phyloP scores from a whole-genome alignment of 2,329 filamentous ascomycete species.

The Graphilbum fragrans region DNA sequence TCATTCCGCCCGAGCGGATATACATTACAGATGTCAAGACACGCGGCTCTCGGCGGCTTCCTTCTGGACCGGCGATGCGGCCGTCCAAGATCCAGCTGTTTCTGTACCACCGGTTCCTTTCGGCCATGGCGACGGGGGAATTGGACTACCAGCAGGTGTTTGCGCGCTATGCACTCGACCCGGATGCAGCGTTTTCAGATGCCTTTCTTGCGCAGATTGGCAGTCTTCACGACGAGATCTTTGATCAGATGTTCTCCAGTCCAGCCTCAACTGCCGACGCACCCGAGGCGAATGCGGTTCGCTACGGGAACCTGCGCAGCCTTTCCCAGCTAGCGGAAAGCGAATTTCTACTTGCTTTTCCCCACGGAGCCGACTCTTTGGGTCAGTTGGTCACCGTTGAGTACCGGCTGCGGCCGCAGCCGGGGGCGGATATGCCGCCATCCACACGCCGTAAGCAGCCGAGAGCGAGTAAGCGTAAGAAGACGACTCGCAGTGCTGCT shows the following conservation, averaged over 20 bases:
- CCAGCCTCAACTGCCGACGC: too few relatives aligned
- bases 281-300: constrained; percentile 16
- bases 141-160: constrained; percentile 61
- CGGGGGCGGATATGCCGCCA: background rate
- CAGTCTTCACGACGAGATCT: constrained; percentile 52
- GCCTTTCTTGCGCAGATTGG: constrained; percentile 66
- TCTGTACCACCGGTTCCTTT: constrained; percentile 78
- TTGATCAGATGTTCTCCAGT: too few relatives aligned
- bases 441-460: background rate
- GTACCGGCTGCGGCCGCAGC: constrained; percentile 25
- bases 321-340: constrained; percentile 31
- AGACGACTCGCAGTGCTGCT: background rate
- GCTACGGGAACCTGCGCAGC: constrained; percentile 35
- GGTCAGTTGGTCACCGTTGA: constrained; percentile 40
- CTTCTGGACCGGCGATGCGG: constrained; percentile 52
- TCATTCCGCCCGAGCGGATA: constrained; percentile 20
- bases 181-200: constrained; percentile 60
- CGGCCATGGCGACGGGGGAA: constrained; percentile 56
- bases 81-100: constrained; percentile 80
- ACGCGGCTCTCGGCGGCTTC: constrained; percentile 49
- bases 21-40: constrained; percentile 91
- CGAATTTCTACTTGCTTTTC: constrained; percentile 40
- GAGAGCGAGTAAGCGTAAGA: background rate
- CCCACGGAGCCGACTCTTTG: constrained; percentile 32
- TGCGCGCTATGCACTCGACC: constrained; percentile 56